Base-by-base conservation (phyloP, 805 yeast species). In the Metschnikowia orientalis region DNA sequence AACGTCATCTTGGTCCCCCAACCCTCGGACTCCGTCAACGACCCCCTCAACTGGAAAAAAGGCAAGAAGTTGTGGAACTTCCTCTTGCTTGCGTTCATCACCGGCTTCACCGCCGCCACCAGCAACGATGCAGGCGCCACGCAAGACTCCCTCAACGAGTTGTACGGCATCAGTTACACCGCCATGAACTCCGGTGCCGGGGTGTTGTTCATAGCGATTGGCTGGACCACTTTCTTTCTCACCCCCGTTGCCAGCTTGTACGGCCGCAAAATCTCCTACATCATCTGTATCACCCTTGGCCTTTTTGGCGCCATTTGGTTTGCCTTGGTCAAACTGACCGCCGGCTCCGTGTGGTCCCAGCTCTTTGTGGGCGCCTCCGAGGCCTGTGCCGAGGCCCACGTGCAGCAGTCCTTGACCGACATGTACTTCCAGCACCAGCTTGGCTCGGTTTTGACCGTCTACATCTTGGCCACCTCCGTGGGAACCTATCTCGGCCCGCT, bases 161-260 rank as follows among this genome's bases (percentile, higher is more conserved):
- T 64, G n/a, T 78, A 78, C 45, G 79, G 73, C 10, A 77, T 82
- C 42, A 67, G 81, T 5, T 81, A 78, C 50, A 75, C 69, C 43
- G 59, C 81, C 7, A 81, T 82, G 81, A 81, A 81, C 54, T 75
- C 85, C 0, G 90, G 89, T 35, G 88, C 89, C 2, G 90, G 92
- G 42, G 85, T 82, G 16, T 59, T 83, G 30, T 82, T 82, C 53
- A 57, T 77, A 13, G 77, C 82, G 23, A 80, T 83, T 40, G 90
- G 83, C 1, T 69, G 77, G 56, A 73, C 77, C 21, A 72, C 85
- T 2, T 62, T 80, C 16, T 54, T 82, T 37, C 53, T 79, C 18
- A 83, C 86, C 1, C 89, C 90, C 2, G 66, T 79, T 14, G 73
- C 87, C 3, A 75, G 77, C 17, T 59, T 82, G 20, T 82, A 77